Base-by-base conservation (phyloP, 2,329 filamentous ascomycete genomes). In the Colletotrichum paranaense region DNA sequence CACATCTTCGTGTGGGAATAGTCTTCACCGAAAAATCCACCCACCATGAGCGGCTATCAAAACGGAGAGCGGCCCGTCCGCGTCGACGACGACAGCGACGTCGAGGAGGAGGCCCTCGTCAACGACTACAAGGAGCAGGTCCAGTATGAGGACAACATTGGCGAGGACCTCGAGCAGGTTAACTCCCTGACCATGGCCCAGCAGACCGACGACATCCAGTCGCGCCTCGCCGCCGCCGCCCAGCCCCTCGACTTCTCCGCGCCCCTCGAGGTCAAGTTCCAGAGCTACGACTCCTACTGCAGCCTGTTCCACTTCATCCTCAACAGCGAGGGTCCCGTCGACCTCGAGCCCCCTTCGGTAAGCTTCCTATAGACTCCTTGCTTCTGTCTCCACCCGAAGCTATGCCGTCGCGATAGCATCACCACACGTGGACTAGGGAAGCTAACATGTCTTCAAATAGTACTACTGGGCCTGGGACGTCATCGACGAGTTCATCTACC, bases 391-490 rank as follows among this genome's bases (percentile, higher is more conserved):
- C 12, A n/a, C 35, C 14, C 24, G 35, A 16, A 22, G 11, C 24
- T 19, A 32, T 14, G 38, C 58, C 7, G 53, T 22, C 53, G 28
- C 42, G 8, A 30, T 8, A 19, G 24, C 19, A 56, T 53, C 7
- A 22, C 22, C 11, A 55, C 2, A 26, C 16, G 16, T 24, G 53
- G 12, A 75, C 74, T 6, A 42, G 38, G 38, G 1, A 14, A 26
- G 72, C 68, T 74, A 72, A 74, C 58, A 16, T 28, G n/a, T 22
- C 5, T 38, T 9, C 46, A 16, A 60, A 57, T 83, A 98, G 95
- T 97, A 98, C 87, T 98, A 96, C 88, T 99, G 97, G 97, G 97
- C 97, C 55, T 99, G 97, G 97, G 97, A 99, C 84, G 96, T 98
- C 78, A 98, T 99, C 86, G 97, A 99, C 85, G 97, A 99, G 86